phyloP scores from a whole-genome alignment of 169 alveolate species.

The Plasmodium sp. region DNA sequence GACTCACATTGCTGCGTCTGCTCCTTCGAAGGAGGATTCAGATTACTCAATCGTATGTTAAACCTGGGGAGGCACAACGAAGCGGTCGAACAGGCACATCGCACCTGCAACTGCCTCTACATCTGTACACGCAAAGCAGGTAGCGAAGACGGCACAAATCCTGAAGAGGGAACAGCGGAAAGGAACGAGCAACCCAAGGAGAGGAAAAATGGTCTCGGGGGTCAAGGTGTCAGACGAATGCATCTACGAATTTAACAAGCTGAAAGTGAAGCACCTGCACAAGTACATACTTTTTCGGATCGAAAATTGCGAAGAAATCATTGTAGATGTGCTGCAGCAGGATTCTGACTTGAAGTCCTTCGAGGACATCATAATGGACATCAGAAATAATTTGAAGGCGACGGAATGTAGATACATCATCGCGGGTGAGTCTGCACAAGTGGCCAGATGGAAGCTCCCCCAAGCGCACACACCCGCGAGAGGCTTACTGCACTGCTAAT shows the following conservation, averaged over 20 bases:
- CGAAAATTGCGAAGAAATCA: constrained; percentile 55
- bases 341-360: constrained; percentile 31
- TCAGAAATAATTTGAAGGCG: constrained; percentile 35
- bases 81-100: not conserved
- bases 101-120: not conserved
- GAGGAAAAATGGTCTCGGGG: constrained; percentile 57
- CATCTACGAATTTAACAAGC: constrained; percentile 54
- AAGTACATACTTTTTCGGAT: constrained; percentile 57
- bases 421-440: constrained; percentile 36
- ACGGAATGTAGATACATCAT: constrained; percentile 72
- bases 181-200: not conserved
- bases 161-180: not conserved
- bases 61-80: not conserved
- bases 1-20: not conserved
- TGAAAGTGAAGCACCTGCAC: constrained; percentile 68
- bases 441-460: not conserved
- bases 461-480: not conserved
- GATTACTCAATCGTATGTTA: not conserved
- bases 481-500: not conserved
- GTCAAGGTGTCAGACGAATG: constrained; percentile 72
- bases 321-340: constrained; percentile 58
- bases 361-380: constrained; percentile 48
- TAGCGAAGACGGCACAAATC: not conserved
- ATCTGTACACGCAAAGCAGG: not conserved
- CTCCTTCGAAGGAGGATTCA: not conserved